phyloP scores from a whole-genome alignment of 192 early-diverging fungal species.

The Backusella tarrabulga region DNA sequence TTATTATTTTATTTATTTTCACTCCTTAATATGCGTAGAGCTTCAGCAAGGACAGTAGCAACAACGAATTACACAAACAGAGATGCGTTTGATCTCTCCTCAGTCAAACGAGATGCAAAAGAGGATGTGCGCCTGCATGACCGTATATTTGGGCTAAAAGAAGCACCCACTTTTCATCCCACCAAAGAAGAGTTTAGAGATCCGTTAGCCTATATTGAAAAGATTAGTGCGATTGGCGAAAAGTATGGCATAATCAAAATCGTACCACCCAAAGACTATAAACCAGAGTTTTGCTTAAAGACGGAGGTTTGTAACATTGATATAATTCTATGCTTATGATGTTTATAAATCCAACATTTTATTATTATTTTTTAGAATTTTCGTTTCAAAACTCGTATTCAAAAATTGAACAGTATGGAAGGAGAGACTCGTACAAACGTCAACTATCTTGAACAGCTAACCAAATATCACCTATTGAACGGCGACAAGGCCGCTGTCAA shows the following conservation, averaged over 20 bases:
- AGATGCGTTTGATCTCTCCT: slow-evolving; percentile 12
- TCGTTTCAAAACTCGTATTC: slow-evolving; percentile 84
- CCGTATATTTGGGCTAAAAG: slow-evolving; percentile 61
- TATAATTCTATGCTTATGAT: not conserved
- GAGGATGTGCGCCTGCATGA: not conserved
- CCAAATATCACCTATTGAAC: slow-evolving; percentile 82
- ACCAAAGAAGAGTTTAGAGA: slow-evolving; percentile 79
- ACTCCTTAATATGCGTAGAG: slow-evolving; percentile 13
- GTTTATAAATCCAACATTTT: not conserved
- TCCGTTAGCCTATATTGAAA: slow-evolving; percentile 83
- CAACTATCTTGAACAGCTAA: slow-evolving; percentile 90
- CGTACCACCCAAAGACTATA: slow-evolving; percentile 86
- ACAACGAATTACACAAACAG: not conserved
- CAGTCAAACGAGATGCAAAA: slow-evolving; percentile 14
- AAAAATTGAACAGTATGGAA: slow-evolving; percentile 90
- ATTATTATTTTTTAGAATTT: slow-evolving; percentile 61
- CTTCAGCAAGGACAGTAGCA: not conserved
- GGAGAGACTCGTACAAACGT: slow-evolving; percentile 82
- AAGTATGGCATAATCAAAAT: slow-evolving; percentile 89
- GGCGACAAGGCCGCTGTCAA: slow-evolving; percentile 66
- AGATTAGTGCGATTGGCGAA: slow-evolving; percentile 75
- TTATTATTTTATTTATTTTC: slow-evolving; percentile 13
- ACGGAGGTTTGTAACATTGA: slow-evolving; percentile 53
- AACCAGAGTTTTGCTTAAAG: slow-evolving; percentile 84
- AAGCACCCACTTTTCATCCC: slow-evolving; percentile 82